Conservation (phyloP, 148 eudicot genomes). For the Fagopyrum esculentum region DNA sequence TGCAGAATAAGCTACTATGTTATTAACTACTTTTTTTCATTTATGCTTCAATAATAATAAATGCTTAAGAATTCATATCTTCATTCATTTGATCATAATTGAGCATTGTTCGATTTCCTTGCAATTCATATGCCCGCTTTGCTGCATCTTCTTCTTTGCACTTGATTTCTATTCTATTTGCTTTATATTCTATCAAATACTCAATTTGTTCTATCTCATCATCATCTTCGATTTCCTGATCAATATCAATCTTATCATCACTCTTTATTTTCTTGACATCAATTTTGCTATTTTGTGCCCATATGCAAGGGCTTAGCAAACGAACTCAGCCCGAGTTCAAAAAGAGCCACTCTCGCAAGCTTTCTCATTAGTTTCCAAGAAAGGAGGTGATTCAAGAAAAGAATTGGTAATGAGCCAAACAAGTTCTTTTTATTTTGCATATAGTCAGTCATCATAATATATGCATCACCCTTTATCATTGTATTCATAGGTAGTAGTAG, state of each 20-base stretch:
- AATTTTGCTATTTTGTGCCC: constrained; percentile 26
- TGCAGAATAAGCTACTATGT: neutral
- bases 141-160: neutral
- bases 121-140: neutral
- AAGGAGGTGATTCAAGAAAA: neutral
- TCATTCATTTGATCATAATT: neutral
- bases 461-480: neutral
- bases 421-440: constrained; percentile 6
- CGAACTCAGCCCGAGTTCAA: constrained; percentile 31
- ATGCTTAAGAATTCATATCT: neutral
- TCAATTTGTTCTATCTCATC: neutral
- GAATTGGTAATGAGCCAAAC: neutral
- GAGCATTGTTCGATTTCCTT: neutral
- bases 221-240: neutral
- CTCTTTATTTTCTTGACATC: neutral
- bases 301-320: constrained; percentile 40
- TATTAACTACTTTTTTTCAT: neutral
- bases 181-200: neutral
- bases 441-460: neutral
- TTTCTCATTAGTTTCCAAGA: constrained; percentile 39
- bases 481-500: constrained; percentile 7
- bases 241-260: neutral
- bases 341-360: constrained; percentile 61
- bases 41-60: neutral
- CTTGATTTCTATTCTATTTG: neutral